phyloP scores from a whole-genome alignment of 2,329 filamentous ascomycete genomes.

The Albifimbria verrucaria region DNA sequence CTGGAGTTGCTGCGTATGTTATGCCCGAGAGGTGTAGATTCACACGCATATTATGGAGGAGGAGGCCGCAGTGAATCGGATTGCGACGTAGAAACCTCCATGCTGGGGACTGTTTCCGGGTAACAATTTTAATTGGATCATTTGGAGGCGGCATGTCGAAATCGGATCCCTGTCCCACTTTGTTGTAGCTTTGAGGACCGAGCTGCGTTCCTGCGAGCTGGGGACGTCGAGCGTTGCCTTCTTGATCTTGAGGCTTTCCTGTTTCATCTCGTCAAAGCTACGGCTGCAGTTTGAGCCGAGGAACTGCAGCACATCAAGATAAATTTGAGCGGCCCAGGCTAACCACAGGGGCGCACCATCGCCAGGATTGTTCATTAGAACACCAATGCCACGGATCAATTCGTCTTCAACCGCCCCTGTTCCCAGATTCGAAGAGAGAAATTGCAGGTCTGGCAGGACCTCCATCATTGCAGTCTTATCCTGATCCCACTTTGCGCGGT shows the following conservation, averaged over 20 bases:
- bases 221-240: constrained; percentile 12
- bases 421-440: constrained; percentile 6
- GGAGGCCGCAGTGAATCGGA: constrained; percentile 16
- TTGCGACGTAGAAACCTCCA: constrained; percentile 17
- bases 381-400: constrained; percentile 9
- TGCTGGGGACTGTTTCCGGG: neutral
- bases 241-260: constrained; percentile 13
- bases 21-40: constrained; percentile 10
- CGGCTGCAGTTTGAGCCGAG: neutral
- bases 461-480: constrained; percentile 12
- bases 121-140: neutral
- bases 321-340: constrained; percentile 12
- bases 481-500: constrained; percentile 7
- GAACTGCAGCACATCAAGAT: constrained; percentile 14
- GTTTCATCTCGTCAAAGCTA: constrained; percentile 5
- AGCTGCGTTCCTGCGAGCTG: neutral
- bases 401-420: constrained; percentile 14
- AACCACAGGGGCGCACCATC: constrained; percentile 10
- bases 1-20: constrained; percentile 7
- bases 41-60: constrained; percentile 14
- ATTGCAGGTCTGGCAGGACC: constrained; percentile 8
- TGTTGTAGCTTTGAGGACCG: constrained; percentile 6
- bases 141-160: neutral
- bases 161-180: constrained; percentile 14
- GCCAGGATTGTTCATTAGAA: too few relatives aligned